Evolutionary conservation across 352 stramenopile species (phyloP), one percentile per base, ranked within the genome.

Genomic region (Stephanocyclus meneghinianus): DNA sequence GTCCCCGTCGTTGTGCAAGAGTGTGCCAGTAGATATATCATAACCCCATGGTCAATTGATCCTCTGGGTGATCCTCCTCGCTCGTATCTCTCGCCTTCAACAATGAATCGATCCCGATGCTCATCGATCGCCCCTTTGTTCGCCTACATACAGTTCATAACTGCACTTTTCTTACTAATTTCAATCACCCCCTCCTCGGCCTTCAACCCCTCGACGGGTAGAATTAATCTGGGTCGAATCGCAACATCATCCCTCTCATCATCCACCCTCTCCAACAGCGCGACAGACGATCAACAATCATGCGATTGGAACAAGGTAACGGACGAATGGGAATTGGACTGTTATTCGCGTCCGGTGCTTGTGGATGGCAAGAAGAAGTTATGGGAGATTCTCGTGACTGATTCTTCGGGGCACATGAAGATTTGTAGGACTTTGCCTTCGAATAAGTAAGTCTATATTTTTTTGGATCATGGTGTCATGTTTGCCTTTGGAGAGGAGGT

Each of bases 351-450:
- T 71, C 93, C 93, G 18, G 92, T 96, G 1, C 62, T 96, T 1
- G 85, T 89, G 15, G 68, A 88, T 9, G 91, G 92, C 15, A 91
- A 90, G 9, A 96, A 96, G 72, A 96, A 96, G 80, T 84, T 96
- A 30, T 96, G 93, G 93, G 93, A 96, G 78, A 80, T 96, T 16
- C 71, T 96, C 8, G 79, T 96, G 35, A 94, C 89, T 21, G 92
- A 96, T 79, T 91, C 85, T 11, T 89, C 87, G 16, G 92, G 92
- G 3, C 88, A 77, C 48, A 93, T 96, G 76, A 83, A 80, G 44
- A 85, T 86, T 61, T 71, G 75, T 65, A 77, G 88, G 26, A 70
- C 78, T 2, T 65, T 94, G 18, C 82, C 88, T 11, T 85, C 67
- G 18, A 92, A 92, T 63, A 88, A 92, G 81, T 80, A 44, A 84